Conservation (phyloP, 2,329 filamentous ascomycete species). For the Cryphonectria carpinicola region DNA sequence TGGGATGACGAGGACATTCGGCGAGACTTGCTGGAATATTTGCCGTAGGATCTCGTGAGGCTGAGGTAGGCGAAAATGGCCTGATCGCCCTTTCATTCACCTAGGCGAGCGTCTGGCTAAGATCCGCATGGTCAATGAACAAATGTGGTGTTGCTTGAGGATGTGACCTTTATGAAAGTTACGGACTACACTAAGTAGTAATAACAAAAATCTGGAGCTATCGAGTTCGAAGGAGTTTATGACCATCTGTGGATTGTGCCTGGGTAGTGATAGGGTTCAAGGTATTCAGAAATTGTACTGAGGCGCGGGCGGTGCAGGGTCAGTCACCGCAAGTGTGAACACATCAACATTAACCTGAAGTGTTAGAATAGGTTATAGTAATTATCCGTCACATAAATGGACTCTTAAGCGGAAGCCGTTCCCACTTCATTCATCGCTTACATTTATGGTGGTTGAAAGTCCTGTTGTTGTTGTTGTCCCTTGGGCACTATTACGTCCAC, state of each 20-base stretch:
- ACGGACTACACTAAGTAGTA: not conserved
- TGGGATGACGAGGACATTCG: not conserved
- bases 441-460: not conserved
- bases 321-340: not conserved
- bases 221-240: no score
- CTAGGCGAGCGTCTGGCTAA: not conserved
- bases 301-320: not conserved
- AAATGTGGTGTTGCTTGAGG: not conserved
- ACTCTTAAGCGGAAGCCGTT: not conserved
- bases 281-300: not conserved
- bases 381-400: not conserved
- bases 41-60: not conserved
- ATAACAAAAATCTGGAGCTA: not conserved
- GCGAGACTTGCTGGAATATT: not conserved
- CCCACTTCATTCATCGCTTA: not conserved
- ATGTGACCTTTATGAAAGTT: not conserved
- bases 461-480: not conserved
- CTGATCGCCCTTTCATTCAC: not conserved
- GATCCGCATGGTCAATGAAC: not conserved
- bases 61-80: not conserved
- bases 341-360: not conserved
- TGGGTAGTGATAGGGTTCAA: not conserved
- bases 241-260: not conserved
- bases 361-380: not conserved
- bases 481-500: not conserved